Evolutionary conservation across 2,329 filamentous ascomycete genomes (phyloP), one percentile per base, ranked within the genome.

Genomic region (Pseudogymnoascus sp.): DNA sequence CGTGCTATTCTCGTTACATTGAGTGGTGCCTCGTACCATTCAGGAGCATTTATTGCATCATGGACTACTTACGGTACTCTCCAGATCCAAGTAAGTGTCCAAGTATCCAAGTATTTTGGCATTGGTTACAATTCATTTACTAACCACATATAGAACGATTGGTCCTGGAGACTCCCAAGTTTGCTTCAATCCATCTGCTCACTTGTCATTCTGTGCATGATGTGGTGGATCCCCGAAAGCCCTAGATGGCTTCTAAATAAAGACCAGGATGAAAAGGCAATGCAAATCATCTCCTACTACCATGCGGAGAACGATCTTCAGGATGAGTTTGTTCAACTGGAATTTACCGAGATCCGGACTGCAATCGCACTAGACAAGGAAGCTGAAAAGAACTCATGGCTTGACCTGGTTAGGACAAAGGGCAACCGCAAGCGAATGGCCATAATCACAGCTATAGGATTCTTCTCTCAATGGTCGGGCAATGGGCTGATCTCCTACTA

Each of bases 381-480:
- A 61, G 74, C 76, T 64, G 72, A 77, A 66, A 72, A 74, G 69
- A 74, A 75, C 60, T 71, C 73, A 41, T 81, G 79, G 75, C 63
- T 70, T 7, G 75, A 78, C 64, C 73, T 81, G 38, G 71, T 78
- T 70, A 77, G 76, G 61, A 80, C 78, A 7, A 75, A 76, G 46
- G 81, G 79, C 33, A 84, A 83, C 71, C 76, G 81, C 37, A 78
- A 79, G 66, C 75, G 82, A n/a, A 72, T 82, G 40, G 69, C 81
- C 50, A 80, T 84, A 63, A 72, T 79, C 14, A 70, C 82, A 46
- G 74, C 76, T 16, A 74, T 79, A 8, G 80, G 80, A 65, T 71
- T 82, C 60, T 84, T 83, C 73, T 78, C 78, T 10, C 81, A 84
- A 66, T 82, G 79, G 78, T 79, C 76, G 41, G 81, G 81, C 41